Percentiles rank a stretch among this genome's conserved stretches.
Evolutionary conservation across 108 stramenopile species (phyloP).

Genomic region (Skeletonema marinoi): DNA sequence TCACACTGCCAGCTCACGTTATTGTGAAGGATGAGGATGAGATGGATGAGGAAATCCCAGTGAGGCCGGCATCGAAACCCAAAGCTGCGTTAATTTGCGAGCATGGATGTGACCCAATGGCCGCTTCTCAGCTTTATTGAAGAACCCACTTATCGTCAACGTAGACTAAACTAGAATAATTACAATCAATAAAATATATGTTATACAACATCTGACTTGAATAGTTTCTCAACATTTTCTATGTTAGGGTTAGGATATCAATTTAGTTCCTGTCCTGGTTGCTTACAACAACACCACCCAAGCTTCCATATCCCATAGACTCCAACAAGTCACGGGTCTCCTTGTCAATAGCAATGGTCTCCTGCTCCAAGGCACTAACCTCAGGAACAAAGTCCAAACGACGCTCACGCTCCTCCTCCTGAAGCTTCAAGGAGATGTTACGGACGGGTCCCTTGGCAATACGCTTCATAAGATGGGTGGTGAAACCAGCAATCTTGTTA

Average conservation of each 20-base stretch:
- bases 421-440: slow-evolving; percentile 98
- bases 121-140: not conserved
- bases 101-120: not conserved
- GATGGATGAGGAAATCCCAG: not conserved
- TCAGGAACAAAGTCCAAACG: slow-evolving; percentile 99
- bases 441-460: slow-evolving; percentile 99
- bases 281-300: slow-evolving; percentile 81
- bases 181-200: not conserved
- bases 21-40: not conserved
- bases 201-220: not conserved
- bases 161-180: not conserved
- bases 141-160: not conserved
- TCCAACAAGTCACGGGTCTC: slow-evolving; percentile 98
- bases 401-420: slow-evolving; percentile 99
- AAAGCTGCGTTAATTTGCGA: not conserved
- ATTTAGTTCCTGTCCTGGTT: slow-evolving; percentile 42
- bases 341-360: slow-evolving; percentile 92
- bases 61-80: not conserved
- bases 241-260: not conserved
- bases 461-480: slow-evolving; percentile 99
- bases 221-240: not conserved
- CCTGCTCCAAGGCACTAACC: slow-evolving; percentile 97
- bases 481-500: slow-evolving; percentile 99
- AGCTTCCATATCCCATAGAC: slow-evolving; percentile 83
- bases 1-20: not conserved